A percentile compares a stretch with the other conserved stretches of the same genome.
These are phyloP conservation scores for Pseudogymnoascus sp. DNA, from an alignment of 2,329 filamentous ascomycete genomes.

Conservation along the genomic window DNA sequence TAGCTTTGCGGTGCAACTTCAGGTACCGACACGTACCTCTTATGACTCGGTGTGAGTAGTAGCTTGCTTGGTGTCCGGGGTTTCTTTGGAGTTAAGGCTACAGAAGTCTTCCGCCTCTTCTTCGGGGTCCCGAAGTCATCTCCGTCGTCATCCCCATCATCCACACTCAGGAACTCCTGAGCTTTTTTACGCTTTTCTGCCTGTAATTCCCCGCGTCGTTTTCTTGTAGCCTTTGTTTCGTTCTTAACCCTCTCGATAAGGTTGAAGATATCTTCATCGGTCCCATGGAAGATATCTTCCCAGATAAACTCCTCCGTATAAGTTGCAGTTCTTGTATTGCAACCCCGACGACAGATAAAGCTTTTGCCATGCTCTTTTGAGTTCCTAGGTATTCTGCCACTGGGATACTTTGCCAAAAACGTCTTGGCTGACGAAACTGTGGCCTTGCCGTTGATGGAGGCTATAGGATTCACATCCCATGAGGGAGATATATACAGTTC, in stretches of 20 bases:
- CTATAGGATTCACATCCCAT: constrained; percentile 78
- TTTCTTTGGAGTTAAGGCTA: constrained; percentile 27
- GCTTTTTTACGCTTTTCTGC: constrained; percentile 21
- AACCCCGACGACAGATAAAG: constrained; percentile 83
- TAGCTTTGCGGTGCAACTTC: background rate
- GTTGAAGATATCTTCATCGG: constrained; percentile 19
- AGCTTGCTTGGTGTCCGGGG: constrained; percentile 33
- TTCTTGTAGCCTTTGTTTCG: constrained; percentile 62
- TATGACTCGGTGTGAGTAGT: constrained; percentile 54
- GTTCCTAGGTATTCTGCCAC: constrained; percentile 62
- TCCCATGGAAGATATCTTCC: constrained; percentile 65
- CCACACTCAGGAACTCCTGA: constrained; percentile 29
- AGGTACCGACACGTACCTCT: constrained; percentile 36
- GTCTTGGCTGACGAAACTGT: constrained; percentile 62
- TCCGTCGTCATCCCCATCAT: constrained; percentile 27
- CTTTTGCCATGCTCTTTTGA: constrained; percentile 73
- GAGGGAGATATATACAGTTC: constrained; percentile 87
- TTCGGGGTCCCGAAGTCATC: constrained; percentile 41
- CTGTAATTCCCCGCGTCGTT: constrained; percentile 22
- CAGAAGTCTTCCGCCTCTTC: constrained; percentile 44
- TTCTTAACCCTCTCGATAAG: constrained; percentile 43
- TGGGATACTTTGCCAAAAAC: constrained; percentile 64
- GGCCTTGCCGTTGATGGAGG: constrained; percentile 85
- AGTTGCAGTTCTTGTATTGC: constrained; percentile 77
- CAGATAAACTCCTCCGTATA: constrained; percentile 91